A percentile compares a stretch with the other conserved stretches of the same genome.
These are phyloP conservation scores for Perkinsus marinus DNA, from an alignment of 169 alveolate species.

Conservation along the genomic window DNA sequence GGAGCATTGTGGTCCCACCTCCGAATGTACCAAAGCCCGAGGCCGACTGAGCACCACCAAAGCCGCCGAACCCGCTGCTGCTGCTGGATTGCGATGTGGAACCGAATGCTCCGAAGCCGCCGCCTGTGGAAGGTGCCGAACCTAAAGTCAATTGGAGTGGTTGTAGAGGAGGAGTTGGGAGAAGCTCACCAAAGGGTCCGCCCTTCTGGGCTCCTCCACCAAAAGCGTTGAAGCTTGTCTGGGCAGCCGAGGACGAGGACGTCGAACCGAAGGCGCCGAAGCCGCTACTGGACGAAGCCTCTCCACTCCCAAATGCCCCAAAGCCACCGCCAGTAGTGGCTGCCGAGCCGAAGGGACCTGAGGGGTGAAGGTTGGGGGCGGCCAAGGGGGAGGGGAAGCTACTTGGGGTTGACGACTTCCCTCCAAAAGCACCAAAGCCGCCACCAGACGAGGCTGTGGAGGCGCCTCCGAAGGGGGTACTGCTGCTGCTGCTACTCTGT, in stretches of 20 bases:
- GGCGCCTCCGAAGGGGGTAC: background rate
- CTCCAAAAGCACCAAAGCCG: background rate
- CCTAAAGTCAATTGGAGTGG: too few relatives aligned
- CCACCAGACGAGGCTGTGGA: background rate
- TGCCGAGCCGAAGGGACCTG: background rate
- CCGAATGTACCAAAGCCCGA: background rate
- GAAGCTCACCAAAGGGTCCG: too few relatives aligned
- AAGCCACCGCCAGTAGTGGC: too few relatives aligned
- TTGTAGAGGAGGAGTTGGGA: too few relatives aligned
- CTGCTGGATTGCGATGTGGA: background rate
- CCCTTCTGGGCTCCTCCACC: background rate
- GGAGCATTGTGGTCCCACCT: background rate
- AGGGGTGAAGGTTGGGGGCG: background rate
- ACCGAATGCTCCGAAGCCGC: too few relatives aligned
- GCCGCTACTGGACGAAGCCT: background rate
- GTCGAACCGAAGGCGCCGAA: background rate
- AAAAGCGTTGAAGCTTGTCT: background rate
- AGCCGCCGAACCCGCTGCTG: background rate
- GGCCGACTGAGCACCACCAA: background rate
- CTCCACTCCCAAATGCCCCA: background rate
- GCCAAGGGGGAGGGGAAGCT: background rate
- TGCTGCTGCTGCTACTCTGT: background rate
- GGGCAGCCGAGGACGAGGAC: background rate
- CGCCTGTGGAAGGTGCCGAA: too few relatives aligned
- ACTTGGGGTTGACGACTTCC: background rate